A percentile compares a stretch with the other conserved stretches of the same genome.
Evolutionary conservation across 1,139 yeast genomes (phyloP).

Genomic region (Taphrina confusa): DNA sequence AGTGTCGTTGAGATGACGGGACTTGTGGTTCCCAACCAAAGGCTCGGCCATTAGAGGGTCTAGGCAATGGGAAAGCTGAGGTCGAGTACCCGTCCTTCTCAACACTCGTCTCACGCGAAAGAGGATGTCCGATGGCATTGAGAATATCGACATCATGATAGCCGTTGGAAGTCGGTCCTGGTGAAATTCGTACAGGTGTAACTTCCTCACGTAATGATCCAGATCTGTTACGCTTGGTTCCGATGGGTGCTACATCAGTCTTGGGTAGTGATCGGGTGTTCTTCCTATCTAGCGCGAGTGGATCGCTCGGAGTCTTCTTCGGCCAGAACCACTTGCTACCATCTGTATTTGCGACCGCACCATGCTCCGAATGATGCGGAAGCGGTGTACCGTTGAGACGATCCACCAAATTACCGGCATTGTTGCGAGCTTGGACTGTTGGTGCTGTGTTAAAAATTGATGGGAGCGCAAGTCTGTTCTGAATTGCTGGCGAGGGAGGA

Average conservation of each 20-base stretch:
- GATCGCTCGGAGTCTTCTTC: constrained; percentile 2
- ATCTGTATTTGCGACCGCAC: background rate
- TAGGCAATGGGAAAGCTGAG: constrained; percentile 12
- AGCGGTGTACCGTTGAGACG: constrained; percentile 27
- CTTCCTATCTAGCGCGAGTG: constrained; percentile 29
- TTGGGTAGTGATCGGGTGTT: constrained; percentile 27
- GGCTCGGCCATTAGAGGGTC: constrained; percentile 23
- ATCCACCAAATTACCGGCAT: constrained; percentile 23
- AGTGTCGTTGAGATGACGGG: constrained; percentile 12
- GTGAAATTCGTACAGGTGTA: background rate
- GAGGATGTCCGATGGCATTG: constrained; percentile 6
- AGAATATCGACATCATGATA: constrained; percentile 14
- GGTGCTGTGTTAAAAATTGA: constrained; percentile 25
- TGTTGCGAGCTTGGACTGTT: constrained; percentile 3
- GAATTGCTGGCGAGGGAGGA: constrained; percentile 25
- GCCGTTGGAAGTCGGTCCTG: background rate
- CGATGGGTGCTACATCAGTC: constrained; percentile 33
- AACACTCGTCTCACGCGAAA: background rate
- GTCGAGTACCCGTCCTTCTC: constrained; percentile 21
- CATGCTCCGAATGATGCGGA: background rate
- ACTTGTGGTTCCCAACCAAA: constrained; percentile 24
- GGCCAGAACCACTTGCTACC: constrained; percentile 32
- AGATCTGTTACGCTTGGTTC: constrained; percentile 26
- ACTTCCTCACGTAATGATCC: constrained; percentile 22
- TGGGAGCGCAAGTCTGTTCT: constrained; percentile 9